Conservation (phyloP, 225 moss, liverwort and hornwort genomes). For the Lunularia cruciata region DNA sequence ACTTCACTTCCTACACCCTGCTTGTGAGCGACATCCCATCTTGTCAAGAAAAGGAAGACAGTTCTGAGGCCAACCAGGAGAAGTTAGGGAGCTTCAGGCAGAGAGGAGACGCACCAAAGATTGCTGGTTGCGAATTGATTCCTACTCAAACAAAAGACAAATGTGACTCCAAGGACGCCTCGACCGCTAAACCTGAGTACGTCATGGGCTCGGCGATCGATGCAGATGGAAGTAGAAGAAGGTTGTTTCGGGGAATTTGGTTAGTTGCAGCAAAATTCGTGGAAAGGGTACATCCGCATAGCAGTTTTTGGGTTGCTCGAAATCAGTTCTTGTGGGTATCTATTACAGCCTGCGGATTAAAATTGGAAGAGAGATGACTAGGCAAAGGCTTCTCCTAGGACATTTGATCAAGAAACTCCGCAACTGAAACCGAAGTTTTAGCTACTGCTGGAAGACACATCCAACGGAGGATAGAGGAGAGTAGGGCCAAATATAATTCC, state of each 20-base stretch:
- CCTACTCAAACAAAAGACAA: background rate
- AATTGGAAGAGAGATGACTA: background rate
- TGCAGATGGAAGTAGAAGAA: background rate
- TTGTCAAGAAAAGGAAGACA: background rate
- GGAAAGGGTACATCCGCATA: background rate
- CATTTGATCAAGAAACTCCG: constrained; percentile 3
- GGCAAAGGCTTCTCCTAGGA: too few relatives aligned
- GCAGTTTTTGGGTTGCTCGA: background rate
- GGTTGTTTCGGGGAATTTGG: background rate
- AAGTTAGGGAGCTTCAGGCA: too few relatives aligned
- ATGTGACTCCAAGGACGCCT: background rate
- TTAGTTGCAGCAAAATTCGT: background rate
- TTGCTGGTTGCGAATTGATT: background rate
- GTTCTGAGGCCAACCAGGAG: background rate
- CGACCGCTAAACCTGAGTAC: background rate
- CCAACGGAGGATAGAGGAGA: background rate
- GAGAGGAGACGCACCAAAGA: background rate
- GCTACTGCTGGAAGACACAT: background rate
- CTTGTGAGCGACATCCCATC: background rate
- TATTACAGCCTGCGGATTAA: too few relatives aligned
- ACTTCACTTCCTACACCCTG: background rate
- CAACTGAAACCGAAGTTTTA: background rate
- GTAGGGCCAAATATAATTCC: background rate
- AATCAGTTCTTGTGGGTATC: background rate
- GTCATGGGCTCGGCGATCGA: background rate